These are phyloP conservation scores for Veloboletus limbatus DNA, from an alignment of 1,284 basidiomycete species.

Conservation along the genomic window DNA sequence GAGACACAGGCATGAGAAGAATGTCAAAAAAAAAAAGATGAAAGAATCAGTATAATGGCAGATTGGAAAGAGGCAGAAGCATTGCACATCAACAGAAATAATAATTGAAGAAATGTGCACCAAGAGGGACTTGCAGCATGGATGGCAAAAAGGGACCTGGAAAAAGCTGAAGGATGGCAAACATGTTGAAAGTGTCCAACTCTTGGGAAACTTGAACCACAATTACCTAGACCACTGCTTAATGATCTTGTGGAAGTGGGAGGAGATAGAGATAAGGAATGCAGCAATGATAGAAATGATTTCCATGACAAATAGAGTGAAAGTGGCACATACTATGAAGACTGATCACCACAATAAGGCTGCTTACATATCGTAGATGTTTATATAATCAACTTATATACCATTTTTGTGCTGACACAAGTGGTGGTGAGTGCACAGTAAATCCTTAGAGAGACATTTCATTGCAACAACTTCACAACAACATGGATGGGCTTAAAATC, in stretches of 20 bases:
- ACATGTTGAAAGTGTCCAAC: neutral
- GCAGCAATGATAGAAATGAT: neutral
- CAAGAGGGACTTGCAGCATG: neutral
- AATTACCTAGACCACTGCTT: neutral
- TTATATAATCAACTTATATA: neutral
- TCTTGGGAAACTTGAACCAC: neutral
- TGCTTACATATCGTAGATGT: neutral
- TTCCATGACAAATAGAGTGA: neutral
- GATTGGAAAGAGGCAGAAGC: neutral
- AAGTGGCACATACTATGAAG: no score
- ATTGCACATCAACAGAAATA: neutral
- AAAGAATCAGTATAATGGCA: no score
- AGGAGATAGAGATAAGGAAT: neutral
- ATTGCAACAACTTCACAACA: neutral
- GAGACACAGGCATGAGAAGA: neutral
- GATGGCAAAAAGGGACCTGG: neutral
- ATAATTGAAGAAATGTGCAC: neutral
- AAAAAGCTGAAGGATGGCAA: neutral
- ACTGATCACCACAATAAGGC: neutral
- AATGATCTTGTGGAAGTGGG: neutral
- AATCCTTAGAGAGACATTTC: neutral
- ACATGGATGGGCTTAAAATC: neutral
- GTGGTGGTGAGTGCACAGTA: neutral
- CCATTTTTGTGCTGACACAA: neutral
- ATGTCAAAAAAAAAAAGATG: neutral